These are phyloP conservation scores for Stagonosporopsis tanaceti DNA, from an alignment of 2,329 filamentous ascomycete genomes.

Conservation along the genomic window DNA sequence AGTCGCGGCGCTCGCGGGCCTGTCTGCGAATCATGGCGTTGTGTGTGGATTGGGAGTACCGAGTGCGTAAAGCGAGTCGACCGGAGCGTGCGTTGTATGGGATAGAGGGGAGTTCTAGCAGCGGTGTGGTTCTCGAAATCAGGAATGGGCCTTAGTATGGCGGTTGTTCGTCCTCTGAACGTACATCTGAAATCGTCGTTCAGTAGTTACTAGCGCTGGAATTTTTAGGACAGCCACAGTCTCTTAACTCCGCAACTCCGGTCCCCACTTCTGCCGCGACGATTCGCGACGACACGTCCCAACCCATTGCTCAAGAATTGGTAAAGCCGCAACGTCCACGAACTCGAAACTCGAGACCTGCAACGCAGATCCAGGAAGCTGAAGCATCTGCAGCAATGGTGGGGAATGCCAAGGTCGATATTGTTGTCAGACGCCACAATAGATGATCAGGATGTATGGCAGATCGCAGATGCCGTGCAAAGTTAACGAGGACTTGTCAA, in stretches of 20 bases:
- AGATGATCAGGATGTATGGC: background rate
- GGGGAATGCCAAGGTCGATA: background rate
- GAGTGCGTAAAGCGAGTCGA: background rate
- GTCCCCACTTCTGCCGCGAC: background rate
- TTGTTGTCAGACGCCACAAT: background rate
- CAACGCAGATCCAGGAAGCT: too few species aligned
- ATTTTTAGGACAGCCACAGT: background rate
- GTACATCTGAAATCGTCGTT: background rate
- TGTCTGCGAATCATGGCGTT: constrained; percentile 56
- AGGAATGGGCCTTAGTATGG: background rate
- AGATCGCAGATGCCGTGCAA: background rate
- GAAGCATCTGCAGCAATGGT: too few species aligned
- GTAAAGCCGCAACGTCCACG: background rate
- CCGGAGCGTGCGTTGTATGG: background rate
- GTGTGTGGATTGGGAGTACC: background rate
- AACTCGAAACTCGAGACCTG: too few species aligned
- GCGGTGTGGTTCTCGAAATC: background rate
- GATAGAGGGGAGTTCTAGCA: background rate
- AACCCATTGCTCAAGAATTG: background rate
- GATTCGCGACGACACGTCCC: background rate
- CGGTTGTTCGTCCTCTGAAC: background rate
- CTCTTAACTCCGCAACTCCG: constrained; percentile 3
- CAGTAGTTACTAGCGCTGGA: background rate
- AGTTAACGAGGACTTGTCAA: background rate
- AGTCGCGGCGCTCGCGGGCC: constrained; percentile 81